These are phyloP conservation scores for Cutaneotrichosporon sp. DNA, from an alignment of 1,284 basidiomycete species.

Conservation along the genomic window DNA sequence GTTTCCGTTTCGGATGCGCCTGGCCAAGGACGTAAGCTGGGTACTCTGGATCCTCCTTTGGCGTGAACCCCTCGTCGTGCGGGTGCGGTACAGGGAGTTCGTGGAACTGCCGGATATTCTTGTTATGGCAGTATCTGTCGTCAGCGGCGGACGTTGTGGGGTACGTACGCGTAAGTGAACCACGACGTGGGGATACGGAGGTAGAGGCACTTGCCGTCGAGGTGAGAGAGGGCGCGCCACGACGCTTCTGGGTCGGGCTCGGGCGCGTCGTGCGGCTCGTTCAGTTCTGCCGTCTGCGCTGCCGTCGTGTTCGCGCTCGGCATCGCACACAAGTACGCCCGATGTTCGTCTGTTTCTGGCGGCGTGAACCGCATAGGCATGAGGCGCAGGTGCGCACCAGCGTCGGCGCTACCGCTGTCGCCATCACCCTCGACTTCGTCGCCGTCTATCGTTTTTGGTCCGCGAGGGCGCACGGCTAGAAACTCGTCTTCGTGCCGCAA, in stretches of 20 bases:
- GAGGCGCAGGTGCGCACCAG: neutral
- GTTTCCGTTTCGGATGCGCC: constrained; percentile 19
- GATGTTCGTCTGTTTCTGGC: constrained; percentile 12
- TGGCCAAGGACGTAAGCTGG: constrained; percentile 46
- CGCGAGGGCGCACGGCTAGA: constrained; percentile 54
- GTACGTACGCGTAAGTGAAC: constrained; percentile 75
- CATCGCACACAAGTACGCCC: constrained; percentile 44
- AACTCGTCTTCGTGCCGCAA: constrained; percentile 68
- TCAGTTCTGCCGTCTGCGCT: constrained; percentile 18
- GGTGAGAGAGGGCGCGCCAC: constrained; percentile 46
- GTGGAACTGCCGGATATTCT: constrained; percentile 82
- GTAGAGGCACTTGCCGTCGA: constrained; percentile 50
- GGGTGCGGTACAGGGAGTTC: constrained; percentile 59
- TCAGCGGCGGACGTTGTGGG: neutral
- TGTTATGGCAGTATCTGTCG: constrained; percentile 72
- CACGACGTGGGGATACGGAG: constrained; percentile 53
- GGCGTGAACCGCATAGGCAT: constrained; percentile 32
- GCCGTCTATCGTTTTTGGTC: constrained; percentile 52
- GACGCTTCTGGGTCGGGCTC: constrained; percentile 40
- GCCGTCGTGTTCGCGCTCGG: constrained; percentile 31
- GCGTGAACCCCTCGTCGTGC: constrained; percentile 60
- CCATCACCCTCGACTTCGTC: constrained; percentile 31
- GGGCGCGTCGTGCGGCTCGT: constrained; percentile 28
- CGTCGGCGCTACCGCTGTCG: neutral
- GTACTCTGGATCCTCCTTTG: constrained; percentile 62